Base-by-base conservation (phyloP, 2,329 filamentous ascomycete genomes). In the Fusarium zealandicum region DNA sequence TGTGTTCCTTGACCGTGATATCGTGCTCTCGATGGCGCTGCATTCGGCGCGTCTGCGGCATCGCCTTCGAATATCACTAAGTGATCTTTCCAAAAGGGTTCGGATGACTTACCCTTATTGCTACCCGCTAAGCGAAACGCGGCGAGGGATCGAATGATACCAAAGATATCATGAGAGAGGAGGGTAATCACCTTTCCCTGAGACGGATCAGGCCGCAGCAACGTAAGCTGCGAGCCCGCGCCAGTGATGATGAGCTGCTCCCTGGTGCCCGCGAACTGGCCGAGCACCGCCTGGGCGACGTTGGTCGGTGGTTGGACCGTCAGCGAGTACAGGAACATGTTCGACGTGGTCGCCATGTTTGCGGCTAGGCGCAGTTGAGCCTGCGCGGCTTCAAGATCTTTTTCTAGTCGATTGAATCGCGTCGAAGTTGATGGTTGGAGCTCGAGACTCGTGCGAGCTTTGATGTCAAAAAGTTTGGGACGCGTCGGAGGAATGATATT, bases 241-340 rank as follows among this genome's bases (percentile, higher is more conserved):
- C 90, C 93, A 22, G 93, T 93, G 73, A 97, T 86, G 72, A 99
- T 96, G 77, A 97, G 93, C 81, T 99, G 95, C 77, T 97, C 93
- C 78, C 93, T 96, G 62, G 92, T 96, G 65, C 93, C 93, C 56
- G 92, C 88, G 76, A 98, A 98, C 78, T 98, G 93, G 67, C 95
- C 96, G 55, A 96, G 83, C 63, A 97, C 89, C 61, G 95, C 93
- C 77, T 96, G 90, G 43, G 89, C 92, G 70, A 96, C 87, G 55
- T 92, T 90, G 64, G 92, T 93, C 28, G 95, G 91, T 67, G 91
- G 89, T 77, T 97, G 92, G 70, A 99, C 88, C 66, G 95, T 98
- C 79, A 99, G 83, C 70, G 92, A 95, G 80, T 99, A 99, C 79
- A 99, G 88, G 75, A 97, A 97, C 92, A 97, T 96, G 75, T 93